Percentiles rank a stretch among this genome's conserved stretches.
Evolutionary conservation across 2,329 filamentous ascomycete genomes (phyloP).

Genomic region (Colletotrichum euphorbiae): DNA sequence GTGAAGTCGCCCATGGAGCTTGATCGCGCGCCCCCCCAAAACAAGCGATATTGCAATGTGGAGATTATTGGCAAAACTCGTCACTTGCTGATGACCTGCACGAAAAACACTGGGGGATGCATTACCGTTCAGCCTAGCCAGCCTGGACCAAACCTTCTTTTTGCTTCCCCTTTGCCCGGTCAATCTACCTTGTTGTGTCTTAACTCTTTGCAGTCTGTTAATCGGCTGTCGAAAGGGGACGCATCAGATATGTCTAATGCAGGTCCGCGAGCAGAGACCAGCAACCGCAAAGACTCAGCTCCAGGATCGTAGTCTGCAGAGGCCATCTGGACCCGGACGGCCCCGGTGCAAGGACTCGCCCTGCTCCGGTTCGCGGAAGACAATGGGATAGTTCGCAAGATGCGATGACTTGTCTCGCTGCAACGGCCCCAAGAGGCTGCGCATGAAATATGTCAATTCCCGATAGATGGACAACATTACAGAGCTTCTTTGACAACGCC

Average conservation of each 20-base stretch:
- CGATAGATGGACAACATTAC: conserved; percentile 9
- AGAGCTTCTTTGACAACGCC: conserved; percentile 22
- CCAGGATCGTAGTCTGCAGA: conserved; percentile 23
- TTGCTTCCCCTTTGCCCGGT: not conserved
- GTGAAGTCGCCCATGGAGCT: conserved; percentile 4
- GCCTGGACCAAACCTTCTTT: conserved; percentile 26
- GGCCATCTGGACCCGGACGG: conserved; percentile 9
- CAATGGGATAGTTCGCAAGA: conserved; percentile 36
- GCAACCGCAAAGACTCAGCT: conserved; percentile 10
- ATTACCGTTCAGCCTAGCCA: conserved; percentile 22
- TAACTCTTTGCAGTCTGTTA: not conserved
- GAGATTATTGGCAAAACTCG: conserved; percentile 36
- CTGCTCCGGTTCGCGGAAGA: conserved; percentile 35
- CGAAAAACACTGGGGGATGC: conserved; percentile 17
- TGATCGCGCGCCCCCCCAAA: conserved; percentile 2
- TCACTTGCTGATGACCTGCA: conserved; percentile 20
- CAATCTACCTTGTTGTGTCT: no score
- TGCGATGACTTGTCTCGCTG: conserved; percentile 39
- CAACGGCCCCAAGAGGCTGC: not conserved
- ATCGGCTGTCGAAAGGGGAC: not conserved
- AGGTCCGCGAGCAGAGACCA: conserved; percentile 9
- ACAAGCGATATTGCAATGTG: conserved; percentile 41
- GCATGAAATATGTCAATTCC: conserved; percentile 30
- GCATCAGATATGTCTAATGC: conserved; percentile 11
- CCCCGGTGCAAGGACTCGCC: conserved; percentile 24